A percentile compares a stretch with the other conserved stretches of the same genome.
Evolutionary conservation across 768 basidiomycete genomes (phyloP).

Genomic region (Pulveroboletus frians): DNA sequence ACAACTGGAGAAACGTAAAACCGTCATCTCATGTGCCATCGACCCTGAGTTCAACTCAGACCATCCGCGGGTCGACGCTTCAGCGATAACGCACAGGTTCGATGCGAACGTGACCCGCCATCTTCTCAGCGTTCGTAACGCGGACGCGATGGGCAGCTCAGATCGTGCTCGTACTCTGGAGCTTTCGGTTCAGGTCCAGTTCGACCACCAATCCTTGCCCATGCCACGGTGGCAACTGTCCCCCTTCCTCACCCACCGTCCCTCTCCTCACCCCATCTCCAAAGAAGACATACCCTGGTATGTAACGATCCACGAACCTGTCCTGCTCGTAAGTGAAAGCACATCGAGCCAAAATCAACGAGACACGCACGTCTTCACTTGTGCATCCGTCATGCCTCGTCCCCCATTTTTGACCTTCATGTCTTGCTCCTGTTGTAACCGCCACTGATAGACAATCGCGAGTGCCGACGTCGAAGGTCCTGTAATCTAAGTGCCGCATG

Average conservation of each 20-base stretch:
- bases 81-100: conserved; percentile 2
- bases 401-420: conserved; percentile 88
- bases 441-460: conserved; percentile 77
- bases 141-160: conserved; percentile 20
- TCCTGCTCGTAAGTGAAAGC: not conserved
- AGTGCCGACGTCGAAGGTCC: conserved; percentile 35
- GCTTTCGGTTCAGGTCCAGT: conserved; percentile 50
- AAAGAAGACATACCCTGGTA: conserved; percentile 91
- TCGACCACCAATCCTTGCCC: conserved; percentile 48
- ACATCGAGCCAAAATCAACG: not conserved
- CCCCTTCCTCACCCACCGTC: conserved; percentile 17
- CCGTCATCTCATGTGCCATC: not conserved
- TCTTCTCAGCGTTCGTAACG: not conserved
- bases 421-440: conserved; percentile 80
- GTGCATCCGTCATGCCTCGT: conserved; percentile 78
- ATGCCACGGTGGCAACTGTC: conserved; percentile 34
- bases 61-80: too few species aligned
- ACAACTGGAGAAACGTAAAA: too few species aligned
- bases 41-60: not conserved
- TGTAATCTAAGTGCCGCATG: conserved; percentile 29
- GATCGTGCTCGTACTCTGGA: conserved; percentile 39
- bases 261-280: conserved; percentile 49
- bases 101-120: not conserved
- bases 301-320: conserved; percentile 89
- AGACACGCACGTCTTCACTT: conserved; percentile 51